These are phyloP conservation scores for Globisporangium irregulare DNA, from an alignment of 352 stramenopile genomes.

Conservation along the genomic window DNA sequence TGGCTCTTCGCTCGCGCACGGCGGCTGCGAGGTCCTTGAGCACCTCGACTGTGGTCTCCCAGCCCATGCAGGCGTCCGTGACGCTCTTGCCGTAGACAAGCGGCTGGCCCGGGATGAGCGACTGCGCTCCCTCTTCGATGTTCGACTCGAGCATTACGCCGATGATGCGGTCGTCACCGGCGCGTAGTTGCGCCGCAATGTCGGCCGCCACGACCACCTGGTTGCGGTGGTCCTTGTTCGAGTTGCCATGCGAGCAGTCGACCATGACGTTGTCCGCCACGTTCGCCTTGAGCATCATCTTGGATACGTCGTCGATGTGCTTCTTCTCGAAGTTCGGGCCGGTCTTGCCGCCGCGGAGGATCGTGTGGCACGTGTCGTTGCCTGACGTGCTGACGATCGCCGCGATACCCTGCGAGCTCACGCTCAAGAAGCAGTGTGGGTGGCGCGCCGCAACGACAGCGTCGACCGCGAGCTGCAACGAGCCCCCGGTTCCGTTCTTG, in stretches of 20 bases:
- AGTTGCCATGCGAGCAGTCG: conserved; percentile 91
- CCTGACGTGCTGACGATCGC: conserved; percentile 86
- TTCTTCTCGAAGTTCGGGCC: conserved; percentile 84
- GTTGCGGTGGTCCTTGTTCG: conserved; percentile 88
- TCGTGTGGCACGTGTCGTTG: conserved; percentile 88
- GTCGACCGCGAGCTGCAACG: conserved; percentile 84
- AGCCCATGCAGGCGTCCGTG: conserved; percentile 88
- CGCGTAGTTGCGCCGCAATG: conserved; percentile 67
- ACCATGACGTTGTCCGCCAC: conserved; percentile 86
- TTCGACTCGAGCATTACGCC: conserved; percentile 91
- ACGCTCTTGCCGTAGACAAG: conserved; percentile 89
- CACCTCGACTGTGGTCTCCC: conserved; percentile 73
- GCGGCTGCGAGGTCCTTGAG: conserved; percentile 71
- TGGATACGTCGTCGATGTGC: conserved; percentile 78
- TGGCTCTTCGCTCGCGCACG: conserved; percentile 67
- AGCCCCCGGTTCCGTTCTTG: conserved; percentile 89
- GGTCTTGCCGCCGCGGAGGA: conserved; percentile 82
- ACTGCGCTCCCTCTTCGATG: conserved; percentile 79
- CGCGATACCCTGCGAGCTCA: conserved; percentile 83
- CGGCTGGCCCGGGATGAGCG: conserved; percentile 65
- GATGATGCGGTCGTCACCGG: conserved; percentile 74
- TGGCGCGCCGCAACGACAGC: conserved; percentile 78
- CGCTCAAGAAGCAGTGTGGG: conserved; percentile 87
- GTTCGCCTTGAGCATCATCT: conserved; percentile 83
- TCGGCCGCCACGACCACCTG: conserved; percentile 72